phyloP scores from a whole-genome alignment of 2,329 filamentous ascomycete genomes.

The Diaporthe nobilis region DNA sequence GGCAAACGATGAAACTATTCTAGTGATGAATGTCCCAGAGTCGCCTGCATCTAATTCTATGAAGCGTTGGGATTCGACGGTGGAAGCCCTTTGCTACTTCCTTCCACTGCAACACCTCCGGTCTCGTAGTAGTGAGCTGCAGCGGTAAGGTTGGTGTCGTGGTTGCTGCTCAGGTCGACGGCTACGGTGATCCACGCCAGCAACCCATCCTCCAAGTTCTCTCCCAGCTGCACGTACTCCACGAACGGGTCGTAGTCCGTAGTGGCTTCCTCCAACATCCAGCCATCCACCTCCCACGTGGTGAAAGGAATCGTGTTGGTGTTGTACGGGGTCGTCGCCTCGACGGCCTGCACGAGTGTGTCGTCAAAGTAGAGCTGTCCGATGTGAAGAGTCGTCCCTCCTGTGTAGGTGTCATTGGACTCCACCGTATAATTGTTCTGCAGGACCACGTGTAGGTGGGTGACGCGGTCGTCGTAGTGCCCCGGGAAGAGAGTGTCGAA shows the following conservation, averaged over 20 bases:
- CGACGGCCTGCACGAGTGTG: conserved; percentile 53
- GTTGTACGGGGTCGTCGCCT: conserved; percentile 54
- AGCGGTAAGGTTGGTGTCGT: conserved; percentile 24
- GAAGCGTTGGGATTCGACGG: conserved; percentile 27
- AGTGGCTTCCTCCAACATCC: conserved; percentile 50
- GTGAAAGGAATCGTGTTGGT: conserved; percentile 52
- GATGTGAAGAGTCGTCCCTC: conserved; percentile 57
- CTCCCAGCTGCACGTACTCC: conserved; percentile 55
- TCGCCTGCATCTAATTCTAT: neutral
- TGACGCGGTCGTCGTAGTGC: conserved; percentile 57
- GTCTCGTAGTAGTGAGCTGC: conserved; percentile 21
- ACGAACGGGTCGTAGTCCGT: conserved; percentile 62
- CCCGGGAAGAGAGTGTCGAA: conserved; percentile 64
- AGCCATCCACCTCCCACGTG: conserved; percentile 48
- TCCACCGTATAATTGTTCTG: conserved; percentile 53
- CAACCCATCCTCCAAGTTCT: conserved; percentile 28
- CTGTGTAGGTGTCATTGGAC: conserved; percentile 55
- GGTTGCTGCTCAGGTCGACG: conserved; percentile 26
- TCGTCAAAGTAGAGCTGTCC: conserved; percentile 61
- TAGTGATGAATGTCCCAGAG: neutral
- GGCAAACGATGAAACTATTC: neutral
- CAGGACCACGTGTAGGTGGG: conserved; percentile 59
- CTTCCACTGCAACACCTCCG: conserved; percentile 1
- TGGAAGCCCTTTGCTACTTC: conserved; percentile 19
- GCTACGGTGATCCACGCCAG: conserved; percentile 41